phyloP scores from a whole-genome alignment of 139 green algal species.

The Chlamydomonas sp. region DNA sequence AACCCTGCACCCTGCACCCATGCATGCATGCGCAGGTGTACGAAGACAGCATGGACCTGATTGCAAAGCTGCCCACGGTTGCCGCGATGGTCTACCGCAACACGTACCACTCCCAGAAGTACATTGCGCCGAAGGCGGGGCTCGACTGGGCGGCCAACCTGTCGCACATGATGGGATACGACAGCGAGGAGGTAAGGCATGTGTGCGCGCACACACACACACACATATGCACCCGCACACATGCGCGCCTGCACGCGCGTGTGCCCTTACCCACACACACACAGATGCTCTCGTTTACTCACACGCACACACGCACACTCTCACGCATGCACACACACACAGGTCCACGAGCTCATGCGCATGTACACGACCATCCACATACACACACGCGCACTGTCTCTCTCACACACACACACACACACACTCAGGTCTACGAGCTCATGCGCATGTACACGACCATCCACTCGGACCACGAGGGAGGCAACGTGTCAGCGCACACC shows the following conservation, averaged over 20 bases:
- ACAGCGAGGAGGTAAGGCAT: conserved; percentile 3
- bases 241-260: no score
- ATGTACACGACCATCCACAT: not conserved
- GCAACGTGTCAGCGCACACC: conserved; percentile 93
- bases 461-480: conserved; percentile 73
- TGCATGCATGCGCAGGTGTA: no score
- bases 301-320: no score
- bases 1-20: no score
- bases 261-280: no score
- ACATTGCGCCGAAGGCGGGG: conserved; percentile 51
- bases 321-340: no score
- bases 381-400: not conserved
- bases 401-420: no score
- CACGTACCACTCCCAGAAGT: conserved; percentile 28
- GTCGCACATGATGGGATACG: conserved; percentile 84
- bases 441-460: conserved; percentile 98
- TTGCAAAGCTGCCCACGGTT: conserved; percentile 86
- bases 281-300: no score
- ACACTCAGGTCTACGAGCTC: conserved; percentile 71
- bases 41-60: conserved; percentile 90
- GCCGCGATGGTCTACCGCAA: conserved; percentile 84
- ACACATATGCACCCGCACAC: not conserved
- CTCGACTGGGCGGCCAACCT: conserved; percentile 95
- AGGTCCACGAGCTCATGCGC: not conserved
- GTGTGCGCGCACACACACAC: not conserved